Evolutionary conservation across 2,329 filamentous ascomycete species (phyloP), one percentile per base, ranked within the genome.

Genomic region (Gaeumannomyces sp.): DNA sequence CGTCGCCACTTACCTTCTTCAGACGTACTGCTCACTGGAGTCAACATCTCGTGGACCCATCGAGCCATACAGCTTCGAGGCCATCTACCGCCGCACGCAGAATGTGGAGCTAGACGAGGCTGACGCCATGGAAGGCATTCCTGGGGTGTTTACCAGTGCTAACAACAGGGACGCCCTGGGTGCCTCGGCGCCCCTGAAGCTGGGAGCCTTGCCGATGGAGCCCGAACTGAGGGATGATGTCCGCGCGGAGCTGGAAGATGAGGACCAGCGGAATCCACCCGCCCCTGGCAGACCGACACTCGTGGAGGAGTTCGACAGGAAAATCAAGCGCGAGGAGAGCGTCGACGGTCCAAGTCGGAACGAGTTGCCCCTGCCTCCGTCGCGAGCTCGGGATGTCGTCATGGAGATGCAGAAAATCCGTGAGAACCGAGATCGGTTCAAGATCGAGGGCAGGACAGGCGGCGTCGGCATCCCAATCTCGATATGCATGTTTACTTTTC

Each of bases 401-500:
- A 91, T 97, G 79, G 95, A 98, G 76, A 93, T 98, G 71, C 92
- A 95, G 72, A 95, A 94, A 74, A 87, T 98, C 13, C 91, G 92
- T 69, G 95, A 99, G 76, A 92, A 96, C 72, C 88, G 95, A 28
- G 94, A 98, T 72, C 86, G 94, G 25, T 96, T 97, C 75, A 90
- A 87, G 73, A 94, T 98, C 65, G 91, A 96, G 66, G 87, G 89
- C 27, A 86, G 90, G 45, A 94, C 91, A 16, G 91, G 92, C 22
- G 94, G 93, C 11, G 85, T 93, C 62, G 92, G 93, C 19, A 87
- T 92, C 64, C 88, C 89, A 31, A 83, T 97, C 66, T 96, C 93
- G 71, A 89, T 96, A 29, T 95, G 92, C 80, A 98, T 98, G 91
- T 97, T 96, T 75, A 99, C 95, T 0, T 97, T 98, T 73, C 95